Base-by-base conservation (phyloP, 805 yeast genomes). In the Alloascoidea africana region DNA sequence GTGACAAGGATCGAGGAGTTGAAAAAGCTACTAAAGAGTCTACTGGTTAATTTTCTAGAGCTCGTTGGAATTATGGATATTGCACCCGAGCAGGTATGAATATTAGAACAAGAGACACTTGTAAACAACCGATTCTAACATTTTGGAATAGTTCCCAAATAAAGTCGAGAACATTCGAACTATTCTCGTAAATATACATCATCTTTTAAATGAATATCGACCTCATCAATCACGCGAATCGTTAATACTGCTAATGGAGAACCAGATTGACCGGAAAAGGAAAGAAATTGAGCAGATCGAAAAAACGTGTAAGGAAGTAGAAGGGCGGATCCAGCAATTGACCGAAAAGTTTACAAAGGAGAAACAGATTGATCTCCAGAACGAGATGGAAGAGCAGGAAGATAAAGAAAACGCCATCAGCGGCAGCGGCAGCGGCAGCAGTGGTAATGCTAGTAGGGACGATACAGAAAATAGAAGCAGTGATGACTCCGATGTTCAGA, bases 151-250 rank as follows among this genome's bases (percentile, higher is more conserved):
- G 41, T 73, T 66, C 44, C 67, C 68, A 2, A 54, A 58, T 4
- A 81, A 84, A 48, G 71, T 86, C 17, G 94, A 86, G 44, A 74
- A 84, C 45, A 72, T 91, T 30, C 71, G 93, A 44, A 67, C 79
- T 11, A 74, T 89, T 6, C 60, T 91, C 38, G 79, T 89, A 51
- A 91, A 91, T 51, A 76, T 91, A 44, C 96, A 91, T 53, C 97
- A 91, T 54, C 60, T 91, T 27, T 60, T 91, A 41, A 91, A 91
- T 54, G 86, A 87, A 38, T 91, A 91, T 56, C 65, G 98, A 42
- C 91, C 96, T 2, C 97, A 91, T 56, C 98, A 91, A 53, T 80
- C 94, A 2, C 66, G 96, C 38, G 98, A 91, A 50, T 77, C 87
- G 36, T 63, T 91, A 44, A 83, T 86, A 33, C 65, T 84, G 64